Evolutionary conservation across 164 flowering plant genomes (phyloP).

Genomic region (Vitis rupestris): DNA sequence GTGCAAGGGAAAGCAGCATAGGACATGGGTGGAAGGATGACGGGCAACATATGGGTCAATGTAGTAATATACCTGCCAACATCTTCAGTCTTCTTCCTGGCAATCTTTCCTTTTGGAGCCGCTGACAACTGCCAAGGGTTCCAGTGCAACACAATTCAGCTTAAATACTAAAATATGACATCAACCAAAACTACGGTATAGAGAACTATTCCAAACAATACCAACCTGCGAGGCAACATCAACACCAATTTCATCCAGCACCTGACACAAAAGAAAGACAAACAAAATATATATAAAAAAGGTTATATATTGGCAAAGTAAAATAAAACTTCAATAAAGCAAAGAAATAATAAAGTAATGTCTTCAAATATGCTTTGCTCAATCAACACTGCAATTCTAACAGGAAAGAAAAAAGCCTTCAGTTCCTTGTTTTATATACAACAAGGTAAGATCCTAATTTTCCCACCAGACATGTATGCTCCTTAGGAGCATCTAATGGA

Average conservation of each 20-base stretch:
- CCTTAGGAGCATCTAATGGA: not conserved
- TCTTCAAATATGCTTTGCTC: not conserved
- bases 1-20: too few relatives aligned
- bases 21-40: too few relatives aligned
- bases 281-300: not conserved
- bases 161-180: not conserved
- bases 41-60: too few relatives aligned
- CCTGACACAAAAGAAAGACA: constrained; percentile 42
- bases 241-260: constrained; percentile 94
- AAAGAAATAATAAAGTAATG: not conserved
- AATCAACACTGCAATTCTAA: not conserved
- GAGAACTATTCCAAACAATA: constrained; percentile 2
- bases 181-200: not conserved
- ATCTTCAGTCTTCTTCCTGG: constrained; percentile 58
- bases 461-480: not conserved
- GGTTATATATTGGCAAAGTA: too few relatives aligned
- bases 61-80: constrained; percentile 63
- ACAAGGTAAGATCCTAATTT: too few relatives aligned
- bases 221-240: constrained; percentile 96
- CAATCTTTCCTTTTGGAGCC: constrained; percentile 88
- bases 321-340: not conserved
- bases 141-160: constrained; percentile 15
- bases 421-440: not conserved
- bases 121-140: constrained; percentile 64
- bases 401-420: not conserved